A percentile compares a stretch with the other conserved stretches of the same genome.
Conservation (phyloP, 257 asterid genomes). For the Fraxinus cuspidata region DNA sequence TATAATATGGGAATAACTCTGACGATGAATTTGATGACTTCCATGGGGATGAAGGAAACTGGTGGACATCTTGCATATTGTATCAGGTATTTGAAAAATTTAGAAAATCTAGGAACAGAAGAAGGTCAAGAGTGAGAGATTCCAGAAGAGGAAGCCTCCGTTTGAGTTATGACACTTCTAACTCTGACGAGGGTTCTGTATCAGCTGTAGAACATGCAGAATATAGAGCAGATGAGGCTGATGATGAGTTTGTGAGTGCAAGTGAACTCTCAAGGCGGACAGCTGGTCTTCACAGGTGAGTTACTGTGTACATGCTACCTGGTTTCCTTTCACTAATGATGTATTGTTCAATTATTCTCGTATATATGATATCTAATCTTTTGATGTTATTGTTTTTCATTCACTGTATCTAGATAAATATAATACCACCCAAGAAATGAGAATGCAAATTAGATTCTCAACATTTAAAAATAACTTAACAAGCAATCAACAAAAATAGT, state of each 20-base stretch:
- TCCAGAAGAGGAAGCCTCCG: slow-evolving; percentile 62
- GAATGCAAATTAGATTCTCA: neutral
- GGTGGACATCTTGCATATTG: slow-evolving; percentile 85
- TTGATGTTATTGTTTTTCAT: slow-evolving; percentile 1
- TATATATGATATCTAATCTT: neutral
- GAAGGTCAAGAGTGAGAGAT: slow-evolving; percentile 66
- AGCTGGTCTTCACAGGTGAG: slow-evolving; percentile 64
- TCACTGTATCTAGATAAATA: neutral
- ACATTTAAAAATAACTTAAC: neutral
- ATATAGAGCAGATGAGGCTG: slow-evolving; percentile 57
- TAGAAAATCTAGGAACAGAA: slow-evolving; percentile 73
- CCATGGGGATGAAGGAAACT: slow-evolving; percentile 63
- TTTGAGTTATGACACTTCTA: slow-evolving; percentile 61
- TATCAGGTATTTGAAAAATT: slow-evolving; percentile 76
- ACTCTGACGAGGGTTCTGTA: slow-evolving; percentile 80
- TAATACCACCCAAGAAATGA: neutral
- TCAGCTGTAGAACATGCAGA: slow-evolving; percentile 65
- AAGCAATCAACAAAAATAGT: neutral
- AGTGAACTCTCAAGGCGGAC: slow-evolving; percentile 55
- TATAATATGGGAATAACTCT: slow-evolving; percentile 79
- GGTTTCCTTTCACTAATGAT: neutral
- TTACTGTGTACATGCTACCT: neutral
- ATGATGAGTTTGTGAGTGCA: slow-evolving; percentile 53
- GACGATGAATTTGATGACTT: slow-evolving; percentile 74
- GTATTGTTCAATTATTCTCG: neutral